phyloP scores from a whole-genome alignment of 305 asterid genomes.

The Fraxinus dipetala region DNA sequence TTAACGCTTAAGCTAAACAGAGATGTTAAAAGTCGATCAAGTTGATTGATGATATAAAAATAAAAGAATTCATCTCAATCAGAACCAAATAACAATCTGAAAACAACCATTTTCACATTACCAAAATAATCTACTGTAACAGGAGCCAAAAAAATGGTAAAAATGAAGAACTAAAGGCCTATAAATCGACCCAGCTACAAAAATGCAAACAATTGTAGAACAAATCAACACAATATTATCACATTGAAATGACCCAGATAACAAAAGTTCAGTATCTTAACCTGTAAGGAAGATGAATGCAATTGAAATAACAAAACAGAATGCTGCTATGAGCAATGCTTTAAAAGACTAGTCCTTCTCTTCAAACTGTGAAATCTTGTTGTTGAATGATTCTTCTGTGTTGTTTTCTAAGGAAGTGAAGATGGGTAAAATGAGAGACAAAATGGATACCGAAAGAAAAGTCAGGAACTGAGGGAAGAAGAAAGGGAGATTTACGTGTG shows the following conservation, averaged over 20 bases:
- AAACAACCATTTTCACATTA: background rate
- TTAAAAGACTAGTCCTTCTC: background rate
- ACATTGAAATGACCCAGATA: background rate
- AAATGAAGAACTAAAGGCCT: background rate
- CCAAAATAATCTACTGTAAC: background rate
- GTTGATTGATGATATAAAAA: constrained; percentile 1
- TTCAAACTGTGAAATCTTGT: background rate
- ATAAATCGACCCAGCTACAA: constrained; percentile 4
- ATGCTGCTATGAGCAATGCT: constrained; percentile 20
- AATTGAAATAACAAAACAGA: constrained; percentile 14
- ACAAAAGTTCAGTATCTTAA: background rate
- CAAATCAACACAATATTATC: constrained; percentile 28
- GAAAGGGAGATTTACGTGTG: background rate
- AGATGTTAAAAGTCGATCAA: constrained; percentile 16
- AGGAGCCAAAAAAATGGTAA: background rate
- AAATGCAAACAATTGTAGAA: constrained; percentile 1
- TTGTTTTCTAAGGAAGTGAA: background rate
- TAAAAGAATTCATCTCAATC: constrained; percentile 14
- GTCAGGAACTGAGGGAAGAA: background rate
- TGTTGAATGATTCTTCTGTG: background rate
- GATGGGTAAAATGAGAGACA: background rate
- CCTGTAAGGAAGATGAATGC: constrained; percentile 32
- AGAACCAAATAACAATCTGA: constrained; percentile 1
- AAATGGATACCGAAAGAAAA: background rate
- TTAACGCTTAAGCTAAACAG: constrained; percentile 1